phyloP scores from a whole-genome alignment of 495 filamentous ascomycete species.

The Daldinia childiae region DNA sequence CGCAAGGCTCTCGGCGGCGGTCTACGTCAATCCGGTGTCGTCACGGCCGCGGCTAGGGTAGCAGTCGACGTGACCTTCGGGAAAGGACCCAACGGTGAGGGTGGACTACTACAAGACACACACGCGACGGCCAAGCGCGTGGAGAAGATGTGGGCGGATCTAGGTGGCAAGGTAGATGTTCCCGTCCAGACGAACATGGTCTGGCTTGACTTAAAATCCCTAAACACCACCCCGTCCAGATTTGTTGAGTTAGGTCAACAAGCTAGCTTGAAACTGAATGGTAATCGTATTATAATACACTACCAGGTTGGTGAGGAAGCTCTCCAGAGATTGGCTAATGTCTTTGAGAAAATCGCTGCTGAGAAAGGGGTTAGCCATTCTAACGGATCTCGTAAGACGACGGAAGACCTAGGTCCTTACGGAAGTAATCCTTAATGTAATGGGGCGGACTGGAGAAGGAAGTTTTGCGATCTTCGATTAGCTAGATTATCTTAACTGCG shows the following conservation, averaged over 20 bases:
- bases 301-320: constrained; percentile 69
- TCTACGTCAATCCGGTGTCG: constrained; percentile 71
- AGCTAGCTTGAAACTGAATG: constrained; percentile 61
- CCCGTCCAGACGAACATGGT: constrained; percentile 88
- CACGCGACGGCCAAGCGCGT: constrained; percentile 73
- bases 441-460: background rate
- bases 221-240: constrained; percentile 52
- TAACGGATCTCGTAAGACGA: background rate
- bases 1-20: constrained; percentile 84
- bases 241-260: constrained; percentile 60
- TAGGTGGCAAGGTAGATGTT: constrained; percentile 63
- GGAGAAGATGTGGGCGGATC: constrained; percentile 66
- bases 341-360: constrained; percentile 55
- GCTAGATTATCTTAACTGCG: too few species aligned
- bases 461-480: background rate
- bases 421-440: background rate
- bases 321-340: constrained; percentile 53
- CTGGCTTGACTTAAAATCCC: constrained; percentile 76
- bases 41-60: constrained; percentile 67
- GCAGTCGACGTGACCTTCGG: constrained; percentile 73
- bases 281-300: constrained; percentile 68
- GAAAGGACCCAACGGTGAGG: constrained; percentile 62
- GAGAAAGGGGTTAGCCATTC: constrained; percentile 17
- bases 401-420: constrained; percentile 18
- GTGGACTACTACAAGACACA: constrained; percentile 66